These are phyloP conservation scores for Chamaecrista fasciculata DNA, from an alignment of 306 rosid species.

Conservation along the genomic window DNA sequence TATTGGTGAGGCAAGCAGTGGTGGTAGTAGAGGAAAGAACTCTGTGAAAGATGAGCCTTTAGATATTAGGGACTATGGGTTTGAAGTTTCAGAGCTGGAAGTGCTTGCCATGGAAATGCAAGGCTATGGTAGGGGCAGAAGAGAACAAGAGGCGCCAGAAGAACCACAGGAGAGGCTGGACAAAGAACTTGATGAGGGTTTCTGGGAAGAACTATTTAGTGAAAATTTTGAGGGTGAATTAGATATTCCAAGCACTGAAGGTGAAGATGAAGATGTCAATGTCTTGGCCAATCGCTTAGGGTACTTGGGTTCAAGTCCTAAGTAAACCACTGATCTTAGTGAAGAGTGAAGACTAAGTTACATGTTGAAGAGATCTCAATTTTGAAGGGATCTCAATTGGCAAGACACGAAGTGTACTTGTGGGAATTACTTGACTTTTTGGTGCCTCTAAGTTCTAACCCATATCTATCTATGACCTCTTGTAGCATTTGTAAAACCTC, in stretches of 20 bases:
- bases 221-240: constrained; percentile 38
- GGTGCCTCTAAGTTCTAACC: constrained; percentile 50
- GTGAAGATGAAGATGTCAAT: constrained; percentile 50
- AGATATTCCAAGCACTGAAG: constrained; percentile 29
- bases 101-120: constrained; percentile 79
- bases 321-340: constrained; percentile 29
- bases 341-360: constrained; percentile 20
- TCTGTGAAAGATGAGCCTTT: constrained; percentile 54
- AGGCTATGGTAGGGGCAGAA: constrained; percentile 50
- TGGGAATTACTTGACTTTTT: constrained; percentile 28
- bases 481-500: constrained; percentile 29
- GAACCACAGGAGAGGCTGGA: constrained; percentile 47
- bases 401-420: constrained; percentile 31
- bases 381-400: constrained; percentile 29
- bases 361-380: constrained; percentile 28
- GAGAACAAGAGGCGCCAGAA: constrained; percentile 34
- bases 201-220: constrained; percentile 48
- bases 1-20: constrained; percentile 26
- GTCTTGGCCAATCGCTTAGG: constrained; percentile 49
- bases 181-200: constrained; percentile 59
- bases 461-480: constrained; percentile 25
- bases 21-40: constrained; percentile 15
- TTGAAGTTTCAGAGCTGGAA: constrained; percentile 72
- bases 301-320: constrained; percentile 52
- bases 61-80: constrained; percentile 42